Evolutionary conservation across 352 stramenopile genomes (phyloP), one percentile per base, ranked within the genome.

Genomic region (Phytophthora tentaculata): DNA sequence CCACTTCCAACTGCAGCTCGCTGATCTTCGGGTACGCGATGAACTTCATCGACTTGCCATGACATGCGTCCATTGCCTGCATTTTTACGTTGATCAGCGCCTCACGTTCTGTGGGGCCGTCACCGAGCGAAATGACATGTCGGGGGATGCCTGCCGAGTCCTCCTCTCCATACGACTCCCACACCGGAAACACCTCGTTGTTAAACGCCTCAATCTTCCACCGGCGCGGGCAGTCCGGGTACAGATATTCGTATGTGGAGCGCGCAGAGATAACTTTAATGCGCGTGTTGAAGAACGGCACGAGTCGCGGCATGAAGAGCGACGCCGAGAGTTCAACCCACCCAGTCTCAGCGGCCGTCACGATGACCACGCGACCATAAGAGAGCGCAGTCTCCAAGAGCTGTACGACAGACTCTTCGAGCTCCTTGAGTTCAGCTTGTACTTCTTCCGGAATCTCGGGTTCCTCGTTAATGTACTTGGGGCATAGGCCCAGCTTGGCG

Each of bases 131-230:
- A 56, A 94, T 92, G 50, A 94, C 77, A 71, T 94, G 86, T 14
- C 80, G 83, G 13, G 86, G 86, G 23, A 91, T 77, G 26, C 69
- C 78, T 12, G 53, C 68, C 20, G 63, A 73, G 47, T 81, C 50
- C 32, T 83, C 75, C 14, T 89, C 77, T 39, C 88, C 77, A 63
- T 86, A 90, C 24, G 79, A 79, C 63, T 91, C 83, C 83, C 85
- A 93, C 9, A 90, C 75, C 0, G 85, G 83, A 47, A 91, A 95
- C 43, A 95, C 76, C 55, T 96, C 90, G 49, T 95, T 82, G 61
- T 92, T 88, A 53, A 97, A 97, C 9, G 90, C 90, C 57, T 95
- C 81, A 43, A 96, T 86, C 63, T 97, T 97, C 91, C 91, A 97
- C 56, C 86, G 83, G 12, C 82, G 81, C 14, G 85, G 84, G 60